Evolutionary conservation across 176 grass and related monocot genomes (phyloP).

Genomic region (Triticum monococcum): DNA sequence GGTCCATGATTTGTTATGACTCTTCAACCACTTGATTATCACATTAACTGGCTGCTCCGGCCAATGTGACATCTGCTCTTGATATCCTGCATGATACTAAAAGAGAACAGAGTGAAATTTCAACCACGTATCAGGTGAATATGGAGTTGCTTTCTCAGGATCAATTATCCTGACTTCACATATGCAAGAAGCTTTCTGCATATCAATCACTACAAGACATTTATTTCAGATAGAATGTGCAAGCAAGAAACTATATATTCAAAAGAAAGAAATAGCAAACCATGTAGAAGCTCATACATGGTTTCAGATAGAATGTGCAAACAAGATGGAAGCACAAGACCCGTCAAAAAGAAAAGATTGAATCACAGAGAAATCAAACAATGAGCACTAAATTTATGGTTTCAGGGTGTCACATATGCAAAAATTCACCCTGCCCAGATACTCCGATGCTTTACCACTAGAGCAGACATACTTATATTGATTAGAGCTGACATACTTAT

Average conservation of each 20-base stretch:
- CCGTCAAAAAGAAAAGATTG: neutral
- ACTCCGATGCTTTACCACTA: neutral
- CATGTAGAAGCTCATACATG: neutral
- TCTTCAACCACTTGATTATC: slow-evolving; percentile 87
- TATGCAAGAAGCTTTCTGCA: neutral
- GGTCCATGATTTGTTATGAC: slow-evolving; percentile 56
- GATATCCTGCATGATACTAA: slow-evolving; percentile 99
- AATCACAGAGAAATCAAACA: neutral
- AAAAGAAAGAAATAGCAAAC: neutral
- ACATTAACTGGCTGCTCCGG: slow-evolving; percentile 86
- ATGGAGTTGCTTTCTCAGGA: neutral
- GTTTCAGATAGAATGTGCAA: no score
- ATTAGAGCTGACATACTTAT: no score
- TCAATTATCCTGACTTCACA: slow-evolving; percentile 2
- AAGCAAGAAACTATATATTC: neutral
- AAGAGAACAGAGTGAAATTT: slow-evolving; percentile 35
- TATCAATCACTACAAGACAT: neutral
- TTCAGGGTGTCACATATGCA: slow-evolving; percentile 6
- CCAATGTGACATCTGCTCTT: slow-evolving; percentile 91
- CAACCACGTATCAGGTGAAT: slow-evolving; percentile 4
- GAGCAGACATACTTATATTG: no score
- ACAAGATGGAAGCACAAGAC: neutral
- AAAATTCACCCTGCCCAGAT: neutral
- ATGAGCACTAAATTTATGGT: neutral
- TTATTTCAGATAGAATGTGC: neutral